Conservation (phyloP, 2,329 filamentous ascomycete genomes). For the Dactylellina parvicollis region DNA sequence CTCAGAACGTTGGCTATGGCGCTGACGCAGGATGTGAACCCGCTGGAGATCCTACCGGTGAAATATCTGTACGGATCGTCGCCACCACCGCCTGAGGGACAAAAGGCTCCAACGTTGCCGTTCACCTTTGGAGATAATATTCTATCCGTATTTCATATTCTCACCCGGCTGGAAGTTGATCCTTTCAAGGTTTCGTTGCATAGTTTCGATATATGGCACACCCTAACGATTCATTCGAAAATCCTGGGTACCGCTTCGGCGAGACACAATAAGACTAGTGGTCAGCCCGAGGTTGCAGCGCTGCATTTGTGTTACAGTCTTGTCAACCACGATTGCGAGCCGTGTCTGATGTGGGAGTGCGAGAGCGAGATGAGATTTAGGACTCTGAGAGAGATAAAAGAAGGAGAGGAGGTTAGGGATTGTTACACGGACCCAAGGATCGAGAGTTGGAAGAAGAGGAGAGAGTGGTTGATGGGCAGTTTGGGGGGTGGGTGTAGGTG, state of each 20-base stretch:
- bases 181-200: constrained; percentile 70
- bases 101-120: constrained; percentile 72
- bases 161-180: constrained; percentile 86
- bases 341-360: constrained; percentile 96
- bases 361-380: constrained; percentile 78
- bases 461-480: constrained; percentile 88
- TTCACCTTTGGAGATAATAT: constrained; percentile 83
- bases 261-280: constrained; percentile 77
- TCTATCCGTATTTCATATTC: constrained; percentile 76
- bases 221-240: constrained; percentile 92
- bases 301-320: constrained; percentile 84
- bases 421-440: constrained; percentile 92
- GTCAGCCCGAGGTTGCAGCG: constrained; percentile 87
- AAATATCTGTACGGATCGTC: constrained; percentile 75
- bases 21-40: constrained; percentile 70
- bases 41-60: constrained; percentile 72
- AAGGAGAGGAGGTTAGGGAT: constrained; percentile 86
- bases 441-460: constrained; percentile 75
- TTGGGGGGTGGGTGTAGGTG: constrained; percentile 91
- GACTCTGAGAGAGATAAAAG: constrained; percentile 69
- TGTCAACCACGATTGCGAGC: constrained; percentile 94
- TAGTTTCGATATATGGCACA: constrained; percentile 78
- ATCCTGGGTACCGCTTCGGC: constrained; percentile 93
- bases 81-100: constrained; percentile 66
- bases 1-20: constrained; percentile 73